Evolutionary conservation across 805 yeast genomes (phyloP).

Genomic region (Candida boleticola): DNA sequence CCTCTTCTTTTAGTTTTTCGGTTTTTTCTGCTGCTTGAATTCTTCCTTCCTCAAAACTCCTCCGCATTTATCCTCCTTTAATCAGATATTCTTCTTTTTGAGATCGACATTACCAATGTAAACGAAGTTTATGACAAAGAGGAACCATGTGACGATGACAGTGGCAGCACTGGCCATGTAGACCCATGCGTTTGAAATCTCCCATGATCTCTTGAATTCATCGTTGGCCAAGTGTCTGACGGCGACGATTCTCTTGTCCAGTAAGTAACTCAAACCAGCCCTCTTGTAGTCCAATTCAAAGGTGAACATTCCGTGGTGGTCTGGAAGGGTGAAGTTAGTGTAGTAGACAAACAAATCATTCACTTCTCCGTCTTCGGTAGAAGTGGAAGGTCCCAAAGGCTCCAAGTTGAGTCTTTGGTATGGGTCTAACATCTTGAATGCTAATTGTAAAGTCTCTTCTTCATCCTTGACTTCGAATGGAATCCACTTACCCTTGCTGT

Average conservation of each 20-base stretch:
- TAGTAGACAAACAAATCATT: constrained; percentile 50
- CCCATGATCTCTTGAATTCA: constrained; percentile 91
- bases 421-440: constrained; percentile 90
- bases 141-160: constrained; percentile 74
- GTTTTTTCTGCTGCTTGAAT: too few species aligned
- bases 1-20: too few species aligned
- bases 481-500: constrained; percentile 55
- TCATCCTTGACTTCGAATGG: constrained; percentile 48
- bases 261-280: constrained; percentile 67
- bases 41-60: too few species aligned
- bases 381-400: constrained; percentile 38
- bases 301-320: constrained; percentile 96
- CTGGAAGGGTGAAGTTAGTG: constrained; percentile 73
- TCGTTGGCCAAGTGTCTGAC: constrained; percentile 94
- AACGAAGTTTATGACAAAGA: constrained; percentile 68
- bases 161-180: constrained; percentile 69
- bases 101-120: constrained; percentile 32
- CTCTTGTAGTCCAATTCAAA: constrained; percentile 76
- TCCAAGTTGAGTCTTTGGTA: constrained; percentile 76
- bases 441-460: constrained; percentile 70
- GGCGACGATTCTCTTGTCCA: constrained; percentile 68
- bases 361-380: constrained; percentile 30
- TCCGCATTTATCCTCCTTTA: too few species aligned
- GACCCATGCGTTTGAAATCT: constrained; percentile 90
- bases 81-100: too few species aligned